phyloP scores from a whole-genome alignment of 2,329 filamentous ascomycete species.

The Ceratocystis variospora region DNA sequence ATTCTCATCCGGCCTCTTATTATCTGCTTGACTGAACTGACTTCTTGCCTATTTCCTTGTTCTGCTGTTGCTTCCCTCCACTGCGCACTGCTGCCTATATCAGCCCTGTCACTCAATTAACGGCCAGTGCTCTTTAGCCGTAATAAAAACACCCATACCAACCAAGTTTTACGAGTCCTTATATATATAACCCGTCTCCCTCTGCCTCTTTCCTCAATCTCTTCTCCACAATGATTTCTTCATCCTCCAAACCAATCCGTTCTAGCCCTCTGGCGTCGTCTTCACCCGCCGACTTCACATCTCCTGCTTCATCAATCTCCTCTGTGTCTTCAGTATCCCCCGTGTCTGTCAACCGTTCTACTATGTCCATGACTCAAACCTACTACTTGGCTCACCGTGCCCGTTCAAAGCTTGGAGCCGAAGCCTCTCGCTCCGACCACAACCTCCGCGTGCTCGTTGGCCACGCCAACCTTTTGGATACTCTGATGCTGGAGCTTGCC shows the following conservation, averaged over 20 bases:
- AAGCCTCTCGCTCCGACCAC: conserved; percentile 84
- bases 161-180: not conserved
- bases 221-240: conserved; percentile 14
- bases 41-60: not conserved
- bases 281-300: conserved; percentile 22
- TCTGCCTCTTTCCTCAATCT: not conserved
- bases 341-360: conserved; percentile 45
- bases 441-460: conserved; percentile 90
- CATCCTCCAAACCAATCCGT: conserved; percentile 1
- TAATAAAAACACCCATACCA: conserved; percentile 1
- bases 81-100: conserved; percentile 4
- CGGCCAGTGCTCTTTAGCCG: conserved; percentile 1
- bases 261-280: conserved; percentile 19
- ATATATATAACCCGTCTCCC: not conserved
- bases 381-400: conserved; percentile 98
- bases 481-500: conserved; percentile 79
- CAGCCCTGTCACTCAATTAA: conserved; percentile 3
- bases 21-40: not conserved
- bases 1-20: not conserved
- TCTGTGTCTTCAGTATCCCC: conserved; percentile 28
- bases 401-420: conserved; percentile 83
- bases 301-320: conserved; percentile 26
- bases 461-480: conserved; percentile 95
- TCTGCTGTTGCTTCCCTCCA: not conserved
- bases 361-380: conserved; percentile 95